A percentile compares a stretch with the other conserved stretches of the same genome.
Evolutionary conservation across 2,329 filamentous ascomycete species (phyloP).

Genomic region (Mariannaea sp.): DNA sequence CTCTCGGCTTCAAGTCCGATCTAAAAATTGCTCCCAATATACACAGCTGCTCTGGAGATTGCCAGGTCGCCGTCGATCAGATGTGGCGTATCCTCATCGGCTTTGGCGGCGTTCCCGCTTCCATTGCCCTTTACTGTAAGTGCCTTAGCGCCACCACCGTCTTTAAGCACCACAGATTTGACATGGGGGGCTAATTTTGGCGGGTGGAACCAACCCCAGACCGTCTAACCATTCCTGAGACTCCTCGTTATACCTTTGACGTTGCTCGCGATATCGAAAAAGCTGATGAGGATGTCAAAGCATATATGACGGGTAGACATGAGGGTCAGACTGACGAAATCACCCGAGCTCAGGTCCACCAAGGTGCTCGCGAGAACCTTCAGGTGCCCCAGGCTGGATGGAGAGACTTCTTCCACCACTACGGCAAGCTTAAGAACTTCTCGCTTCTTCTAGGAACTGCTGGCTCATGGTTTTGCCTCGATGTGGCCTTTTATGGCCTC

Average conservation of each 20-base stretch:
- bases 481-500: constrained; percentile 29
- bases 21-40: constrained; percentile 59
- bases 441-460: constrained; percentile 78
- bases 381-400: constrained; percentile 75
- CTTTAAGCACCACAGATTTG: constrained; percentile 5
- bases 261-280: constrained; percentile 52
- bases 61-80: constrained; percentile 69
- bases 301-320: constrained; percentile 69
- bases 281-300: constrained; percentile 70
- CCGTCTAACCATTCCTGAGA: constrained; percentile 83
- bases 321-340: constrained; percentile 71
- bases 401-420: constrained; percentile 73
- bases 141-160: not conserved
- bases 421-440: constrained; percentile 71
- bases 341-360: constrained; percentile 60
- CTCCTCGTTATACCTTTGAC: constrained; percentile 68
- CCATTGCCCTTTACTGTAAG: constrained; percentile 77
- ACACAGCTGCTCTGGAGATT: constrained; percentile 48
- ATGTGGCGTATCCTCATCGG: constrained; percentile 86
- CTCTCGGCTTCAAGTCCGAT: constrained; percentile 70
- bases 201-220: constrained; percentile 32
- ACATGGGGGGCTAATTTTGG: constrained; percentile 4
- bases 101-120: constrained; percentile 79
- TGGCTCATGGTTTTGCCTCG: constrained; percentile 81
- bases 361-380: constrained; percentile 59